Evolutionary conservation across 2,329 filamentous ascomycete species (phyloP).

Genomic region (Cadophora sp.): DNA sequence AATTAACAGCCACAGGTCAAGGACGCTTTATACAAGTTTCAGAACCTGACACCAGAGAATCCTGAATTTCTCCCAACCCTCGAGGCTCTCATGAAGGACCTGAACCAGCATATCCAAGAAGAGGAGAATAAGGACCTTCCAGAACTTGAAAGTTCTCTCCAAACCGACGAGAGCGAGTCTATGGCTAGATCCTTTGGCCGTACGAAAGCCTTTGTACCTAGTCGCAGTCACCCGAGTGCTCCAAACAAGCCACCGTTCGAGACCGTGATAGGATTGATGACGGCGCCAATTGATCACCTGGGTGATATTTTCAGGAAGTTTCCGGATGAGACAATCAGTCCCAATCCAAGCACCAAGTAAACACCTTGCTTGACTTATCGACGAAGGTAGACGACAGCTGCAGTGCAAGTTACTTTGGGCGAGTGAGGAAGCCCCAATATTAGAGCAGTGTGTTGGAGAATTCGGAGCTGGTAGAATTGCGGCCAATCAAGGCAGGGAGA

Average conservation of each 20-base stretch:
- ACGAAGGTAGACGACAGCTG: too few relatives aligned
- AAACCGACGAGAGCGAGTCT: neutral
- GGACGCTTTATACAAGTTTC: neutral
- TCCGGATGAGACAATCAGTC: slow-evolving; percentile 1
- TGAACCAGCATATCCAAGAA: neutral
- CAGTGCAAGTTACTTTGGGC: too few relatives aligned
- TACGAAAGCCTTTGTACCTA: neutral
- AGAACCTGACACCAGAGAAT: neutral
- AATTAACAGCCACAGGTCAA: neutral
- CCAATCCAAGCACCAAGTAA: neutral
- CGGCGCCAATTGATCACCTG: slow-evolving; percentile 1
- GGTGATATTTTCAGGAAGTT: neutral
- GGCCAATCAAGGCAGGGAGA: too few relatives aligned
- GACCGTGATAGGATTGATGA: slow-evolving; percentile 1
- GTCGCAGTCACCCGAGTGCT: neutral
- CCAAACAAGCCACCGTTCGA: neutral
- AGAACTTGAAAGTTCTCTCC: neutral
- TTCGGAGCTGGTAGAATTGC: too few relatives aligned
- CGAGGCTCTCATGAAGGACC: neutral
- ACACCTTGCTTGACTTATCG: too few relatives aligned
- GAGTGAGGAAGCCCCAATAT: too few relatives aligned
- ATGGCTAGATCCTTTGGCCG: neutral
- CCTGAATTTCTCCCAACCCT: neutral
- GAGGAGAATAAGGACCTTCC: neutral
- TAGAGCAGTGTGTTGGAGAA: too few relatives aligned